Conservation (phyloP, 805 yeast genomes). For the Brettanomyces sp. region DNA sequence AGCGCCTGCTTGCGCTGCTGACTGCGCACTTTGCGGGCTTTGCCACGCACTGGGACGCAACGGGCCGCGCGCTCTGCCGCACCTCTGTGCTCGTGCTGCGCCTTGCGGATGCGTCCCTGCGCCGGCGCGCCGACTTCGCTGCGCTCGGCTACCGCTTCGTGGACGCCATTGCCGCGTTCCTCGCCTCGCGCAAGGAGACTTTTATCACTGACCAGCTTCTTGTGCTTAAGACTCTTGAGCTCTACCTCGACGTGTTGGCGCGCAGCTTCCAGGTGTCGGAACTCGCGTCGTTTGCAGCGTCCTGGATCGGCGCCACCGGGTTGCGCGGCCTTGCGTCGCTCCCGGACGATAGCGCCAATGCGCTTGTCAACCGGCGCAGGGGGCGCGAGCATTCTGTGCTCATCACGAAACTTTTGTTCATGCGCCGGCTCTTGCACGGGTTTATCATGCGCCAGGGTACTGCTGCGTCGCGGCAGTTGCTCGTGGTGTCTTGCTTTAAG, state of each 20-base stretch:
- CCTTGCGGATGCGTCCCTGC: slow-evolving; percentile 21
- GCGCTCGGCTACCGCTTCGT: slow-evolving; percentile 21
- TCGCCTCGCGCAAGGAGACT: slow-evolving; percentile 35
- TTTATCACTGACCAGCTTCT: slow-evolving; percentile 55
- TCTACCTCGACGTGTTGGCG: slow-evolving; percentile 38
- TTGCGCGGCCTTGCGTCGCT: slow-evolving; percentile 44
- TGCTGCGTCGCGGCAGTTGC: slow-evolving; percentile 21
- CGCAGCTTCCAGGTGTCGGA: slow-evolving; percentile 29
- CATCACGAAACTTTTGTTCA: slow-evolving; percentile 49
- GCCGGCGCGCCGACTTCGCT: slow-evolving; percentile 6
- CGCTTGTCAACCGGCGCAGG: slow-evolving; percentile 26
- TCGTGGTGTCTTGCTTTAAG: slow-evolving; percentile 38
- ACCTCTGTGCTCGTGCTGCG: slow-evolving; percentile 43
- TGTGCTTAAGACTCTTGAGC: slow-evolving; percentile 50
- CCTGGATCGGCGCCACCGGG: slow-evolving; percentile 46
- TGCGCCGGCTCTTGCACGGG: slow-evolving; percentile 44
- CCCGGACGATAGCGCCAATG: slow-evolving; percentile 18
- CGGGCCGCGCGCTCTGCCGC: slow-evolving; percentile 58
- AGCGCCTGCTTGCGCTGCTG: slow-evolving; percentile 37
- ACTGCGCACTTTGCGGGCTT: slow-evolving; percentile 39
- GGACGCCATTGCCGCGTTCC: slow-evolving; percentile 31
- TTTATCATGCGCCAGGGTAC: slow-evolving; percentile 22
- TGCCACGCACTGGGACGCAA: slow-evolving; percentile 47
- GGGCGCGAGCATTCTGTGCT: slow-evolving; percentile 46
- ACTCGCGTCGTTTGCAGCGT: slow-evolving; percentile 32